Conservation (phyloP, 768 basidiomycete genomes). For the Leccinum ochraceum region DNA sequence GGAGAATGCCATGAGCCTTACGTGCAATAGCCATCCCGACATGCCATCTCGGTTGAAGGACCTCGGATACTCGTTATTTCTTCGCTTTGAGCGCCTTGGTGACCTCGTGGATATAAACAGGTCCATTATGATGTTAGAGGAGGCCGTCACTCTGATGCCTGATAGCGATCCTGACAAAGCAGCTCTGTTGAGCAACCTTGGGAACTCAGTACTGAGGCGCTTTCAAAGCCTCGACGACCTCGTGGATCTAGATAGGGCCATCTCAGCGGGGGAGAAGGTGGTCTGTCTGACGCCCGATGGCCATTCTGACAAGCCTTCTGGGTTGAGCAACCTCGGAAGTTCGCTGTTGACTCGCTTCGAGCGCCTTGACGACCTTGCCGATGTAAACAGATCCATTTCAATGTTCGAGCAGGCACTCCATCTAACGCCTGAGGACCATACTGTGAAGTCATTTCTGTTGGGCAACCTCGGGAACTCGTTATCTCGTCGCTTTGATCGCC, state of each 20-base stretch:
- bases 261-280: background rate
- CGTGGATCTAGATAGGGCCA: background rate
- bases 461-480: background rate
- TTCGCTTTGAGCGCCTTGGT: background rate
- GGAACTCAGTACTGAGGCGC: background rate
- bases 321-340: background rate
- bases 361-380: background rate
- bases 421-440: background rate
- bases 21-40: background rate
- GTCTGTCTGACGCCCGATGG: background rate
- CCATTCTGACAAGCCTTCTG: background rate
- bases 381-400: background rate
- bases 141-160: background rate
- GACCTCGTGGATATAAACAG: background rate
- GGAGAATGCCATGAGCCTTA: background rate
- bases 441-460: background rate
- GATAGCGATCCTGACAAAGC: background rate
- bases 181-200: background rate
- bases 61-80: background rate
- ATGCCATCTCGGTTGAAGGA: background rate
- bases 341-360: background rate
- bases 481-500: background rate
- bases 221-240: background rate
- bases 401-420: background rate
- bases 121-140: background rate